These are phyloP conservation scores for Penicillium griseofulvum DNA, from an alignment of 2,329 filamentous ascomycete genomes.

Conservation along the genomic window DNA sequence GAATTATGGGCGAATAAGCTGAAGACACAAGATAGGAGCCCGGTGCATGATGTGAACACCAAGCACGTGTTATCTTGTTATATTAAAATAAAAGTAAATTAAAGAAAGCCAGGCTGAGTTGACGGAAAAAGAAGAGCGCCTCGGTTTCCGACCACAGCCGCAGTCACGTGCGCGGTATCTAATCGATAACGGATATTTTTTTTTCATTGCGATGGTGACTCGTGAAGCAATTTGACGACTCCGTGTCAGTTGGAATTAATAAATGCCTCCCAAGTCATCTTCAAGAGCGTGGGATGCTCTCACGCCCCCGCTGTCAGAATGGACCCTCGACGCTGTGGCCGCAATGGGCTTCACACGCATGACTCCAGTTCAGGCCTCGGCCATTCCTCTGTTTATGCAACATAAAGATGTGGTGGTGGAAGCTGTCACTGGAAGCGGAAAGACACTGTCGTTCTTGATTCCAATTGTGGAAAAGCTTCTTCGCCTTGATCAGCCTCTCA, in stretches of 20 bases:
- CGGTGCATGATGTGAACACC: slow-evolving; percentile 7
- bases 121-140: slow-evolving; percentile 16
- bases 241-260: background rate
- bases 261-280: slow-evolving; percentile 46
- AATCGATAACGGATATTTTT: slow-evolving; percentile 33
- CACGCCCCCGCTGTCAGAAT: slow-evolving; percentile 70
- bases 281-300: slow-evolving; percentile 66
- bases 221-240: slow-evolving; percentile 1
- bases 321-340: slow-evolving; percentile 79
- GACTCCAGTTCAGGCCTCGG: slow-evolving; percentile 92
- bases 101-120: slow-evolving; percentile 8
- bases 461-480: slow-evolving; percentile 80
- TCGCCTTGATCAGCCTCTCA: slow-evolving; percentile 74
- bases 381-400: slow-evolving; percentile 81
- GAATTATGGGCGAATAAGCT: background rate
- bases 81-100: slow-evolving; percentile 1
- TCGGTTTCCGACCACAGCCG: slow-evolving; percentile 18
- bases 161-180: slow-evolving; percentile 33
- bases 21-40: background rate
- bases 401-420: slow-evolving; percentile 94
- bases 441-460: slow-evolving; percentile 82
- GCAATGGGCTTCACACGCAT: slow-evolving; percentile 83
- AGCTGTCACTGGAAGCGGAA: slow-evolving; percentile 87
- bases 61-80: background rate
- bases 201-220: slow-evolving; percentile 16